Evolutionary conservation across 805 yeast genomes (phyloP), one percentile per base, ranked within the genome.

Genomic region (Spencermartinsiella europaea): DNA sequence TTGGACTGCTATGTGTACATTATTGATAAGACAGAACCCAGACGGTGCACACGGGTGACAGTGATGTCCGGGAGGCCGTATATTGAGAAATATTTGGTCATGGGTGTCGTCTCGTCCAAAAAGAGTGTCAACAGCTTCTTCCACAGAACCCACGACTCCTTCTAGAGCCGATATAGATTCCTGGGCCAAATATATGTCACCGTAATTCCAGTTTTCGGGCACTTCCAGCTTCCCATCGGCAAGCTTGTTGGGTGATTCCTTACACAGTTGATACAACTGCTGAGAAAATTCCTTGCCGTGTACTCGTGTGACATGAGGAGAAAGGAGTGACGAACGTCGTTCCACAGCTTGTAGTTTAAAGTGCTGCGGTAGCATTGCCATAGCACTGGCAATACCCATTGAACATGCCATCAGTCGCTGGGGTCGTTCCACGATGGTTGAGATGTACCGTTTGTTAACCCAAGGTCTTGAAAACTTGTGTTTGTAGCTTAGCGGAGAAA

Each of bases 51-150:
- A 79, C 0, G 88, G 83, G 57, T 85, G 93, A 20, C 88, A 81
- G 63, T 86, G 95, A 60, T 86, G 95, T 2, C 95, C 95, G 0
- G 95, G 93, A 1, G 93, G 93, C 42, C 93, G 69, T 36, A 85
- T 76, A 1, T 80, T 79, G 0, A 81, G 81, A 65, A 85, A 85
- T 10, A 39, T 44, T 12, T 37, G 38, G 3, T 41, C 44, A 12
- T 36, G 20, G 5, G 17, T 58, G 14, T 53, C 58, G 14, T 53
- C 58, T 2, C 54, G 60, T 2, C 55, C 58, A 51, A 72, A 77
- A 5, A 79, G 64, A 1, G 70, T 61, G 58, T 86, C 93, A 0
- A 85, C 71, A 1, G 84, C 89, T 0, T 76, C 69, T 60, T 86
- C 93, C 2, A 86, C 69, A 0, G 93, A 81, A 0, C 89, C 91